A percentile compares a stretch with the other conserved stretches of the same genome.
Conservation (phyloP, 2,329 filamentous ascomycete species). For the Aspergillus terreus region DNA sequence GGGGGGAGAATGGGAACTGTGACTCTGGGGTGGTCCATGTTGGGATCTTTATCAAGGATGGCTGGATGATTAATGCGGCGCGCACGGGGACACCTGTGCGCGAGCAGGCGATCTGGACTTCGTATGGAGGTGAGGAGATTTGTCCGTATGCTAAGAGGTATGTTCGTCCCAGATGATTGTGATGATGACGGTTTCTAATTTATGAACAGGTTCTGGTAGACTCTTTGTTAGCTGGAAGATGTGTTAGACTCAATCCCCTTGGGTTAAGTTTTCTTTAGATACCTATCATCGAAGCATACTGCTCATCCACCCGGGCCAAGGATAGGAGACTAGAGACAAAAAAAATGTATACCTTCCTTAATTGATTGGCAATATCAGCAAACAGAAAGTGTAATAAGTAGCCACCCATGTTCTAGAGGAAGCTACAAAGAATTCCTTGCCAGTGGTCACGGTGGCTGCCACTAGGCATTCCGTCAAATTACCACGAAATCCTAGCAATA, state of each 20-base stretch:
- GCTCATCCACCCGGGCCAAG: too few relatives aligned
- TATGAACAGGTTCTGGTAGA: neutral
- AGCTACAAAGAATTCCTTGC: too few relatives aligned
- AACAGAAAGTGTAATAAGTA: too few relatives aligned
- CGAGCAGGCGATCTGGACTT: slow-evolving; percentile 25
- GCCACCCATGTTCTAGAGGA: too few relatives aligned
- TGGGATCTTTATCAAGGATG: slow-evolving; percentile 3
- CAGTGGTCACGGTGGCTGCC: too few relatives aligned
- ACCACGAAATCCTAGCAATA: slow-evolving; percentile 63
- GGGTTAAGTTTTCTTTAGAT: too few relatives aligned
- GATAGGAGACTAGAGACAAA: too few relatives aligned
- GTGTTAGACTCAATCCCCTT: too few relatives aligned
- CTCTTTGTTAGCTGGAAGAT: neutral
- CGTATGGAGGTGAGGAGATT: slow-evolving; percentile 21
- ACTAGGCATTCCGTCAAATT: slow-evolving; percentile 8
- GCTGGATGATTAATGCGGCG: neutral
- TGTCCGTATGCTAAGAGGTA: slow-evolving; percentile 24
- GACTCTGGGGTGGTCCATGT: slow-evolving; percentile 18
- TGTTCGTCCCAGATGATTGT: neutral
- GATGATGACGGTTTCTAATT: neutral
- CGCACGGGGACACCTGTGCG: slow-evolving; percentile 14
- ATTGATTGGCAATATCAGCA: too few relatives aligned
- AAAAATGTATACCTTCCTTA: too few relatives aligned
- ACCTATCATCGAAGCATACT: too few relatives aligned
- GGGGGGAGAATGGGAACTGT: slow-evolving; percentile 19